phyloP scores from a whole-genome alignment of 2,329 filamentous ascomycete genomes.

The Pyrenochaeta sp. region DNA sequence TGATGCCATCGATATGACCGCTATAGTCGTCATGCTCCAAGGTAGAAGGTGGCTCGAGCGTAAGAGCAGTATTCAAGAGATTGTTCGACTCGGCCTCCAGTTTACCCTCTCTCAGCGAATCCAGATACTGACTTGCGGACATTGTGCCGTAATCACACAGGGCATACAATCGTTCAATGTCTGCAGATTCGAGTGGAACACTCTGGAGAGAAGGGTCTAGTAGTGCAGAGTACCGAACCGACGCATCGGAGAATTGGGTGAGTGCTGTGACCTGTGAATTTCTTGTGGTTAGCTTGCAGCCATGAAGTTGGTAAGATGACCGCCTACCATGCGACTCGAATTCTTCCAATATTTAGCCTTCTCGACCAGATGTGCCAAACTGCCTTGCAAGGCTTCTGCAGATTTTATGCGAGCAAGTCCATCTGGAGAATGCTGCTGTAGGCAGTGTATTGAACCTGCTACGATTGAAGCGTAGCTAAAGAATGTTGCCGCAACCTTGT shows the following conservation, averaged over 20 bases:
- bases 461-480: conserved; percentile 8
- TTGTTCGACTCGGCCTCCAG: background rate
- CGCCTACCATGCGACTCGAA: conserved; percentile 7
- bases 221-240: conserved; percentile 1
- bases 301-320: background rate
- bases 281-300: background rate
- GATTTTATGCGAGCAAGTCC: background rate
- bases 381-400: conserved; percentile 2
- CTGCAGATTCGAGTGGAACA: conserved; percentile 1
- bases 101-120: background rate
- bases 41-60: background rate
- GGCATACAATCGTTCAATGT: conserved; percentile 9
- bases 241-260: conserved; percentile 1
- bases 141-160: conserved; percentile 15
- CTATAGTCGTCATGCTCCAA: conserved; percentile 1
- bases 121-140: background rate
- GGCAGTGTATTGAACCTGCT: conserved; percentile 7
- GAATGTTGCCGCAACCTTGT: conserved; percentile 7
- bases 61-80: background rate
- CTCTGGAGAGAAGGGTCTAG: background rate
- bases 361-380: conserved; percentile 1
- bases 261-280: background rate
- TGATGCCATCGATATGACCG: conserved; percentile 6
- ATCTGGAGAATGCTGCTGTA: conserved; percentile 8
- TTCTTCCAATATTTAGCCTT: conserved; percentile 7